Evolutionary conservation across 306 rosid genomes (phyloP).

Genomic region (Acacia crassicarpa): DNA sequence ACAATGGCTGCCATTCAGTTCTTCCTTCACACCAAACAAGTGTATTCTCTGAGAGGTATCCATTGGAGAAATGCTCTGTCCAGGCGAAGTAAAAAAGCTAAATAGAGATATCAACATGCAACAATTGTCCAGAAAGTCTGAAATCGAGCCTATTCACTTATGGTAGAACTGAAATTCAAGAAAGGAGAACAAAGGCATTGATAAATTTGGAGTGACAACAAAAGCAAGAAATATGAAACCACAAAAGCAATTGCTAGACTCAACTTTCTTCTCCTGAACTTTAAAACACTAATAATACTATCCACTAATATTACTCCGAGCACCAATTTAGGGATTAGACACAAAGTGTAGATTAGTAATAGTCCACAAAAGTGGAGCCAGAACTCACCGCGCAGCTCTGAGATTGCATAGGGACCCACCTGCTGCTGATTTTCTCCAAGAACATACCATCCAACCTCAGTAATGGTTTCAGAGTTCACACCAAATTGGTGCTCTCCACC

Average conservation of each 20-base stretch:
- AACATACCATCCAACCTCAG: constrained; percentile 81
- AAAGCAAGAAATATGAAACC: constrained; percentile 7
- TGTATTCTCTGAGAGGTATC: constrained; percentile 64
- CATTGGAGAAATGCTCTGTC: constrained; percentile 85
- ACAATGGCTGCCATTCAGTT: constrained; percentile 78
- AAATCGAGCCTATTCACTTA: constrained; percentile 52
- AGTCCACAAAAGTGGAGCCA: neutral
- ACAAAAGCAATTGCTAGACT: neutral
- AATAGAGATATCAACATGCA: constrained; percentile 50
- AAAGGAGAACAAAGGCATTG: constrained; percentile 20
- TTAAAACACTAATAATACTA: neutral
- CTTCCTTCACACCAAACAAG: constrained; percentile 91
- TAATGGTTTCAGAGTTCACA: constrained; percentile 7
- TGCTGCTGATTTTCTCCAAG: constrained; percentile 81
- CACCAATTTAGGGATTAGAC: neutral
- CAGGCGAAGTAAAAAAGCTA: constrained; percentile 52
- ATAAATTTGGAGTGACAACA: constrained; percentile 11
- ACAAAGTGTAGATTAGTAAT: neutral
- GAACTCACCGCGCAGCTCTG: constrained; percentile 84
- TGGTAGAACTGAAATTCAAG: constrained; percentile 52
- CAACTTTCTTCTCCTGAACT: constrained; percentile 23
- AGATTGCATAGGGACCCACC: constrained; percentile 75
- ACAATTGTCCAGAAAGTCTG: constrained; percentile 43
- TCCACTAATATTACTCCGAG: neutral
- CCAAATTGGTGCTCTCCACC: constrained; percentile 25